Evolutionary conservation across 2,329 filamentous ascomycete species (phyloP), one percentile per base, ranked within the genome.

Genomic region (Fusarium sp.): DNA sequence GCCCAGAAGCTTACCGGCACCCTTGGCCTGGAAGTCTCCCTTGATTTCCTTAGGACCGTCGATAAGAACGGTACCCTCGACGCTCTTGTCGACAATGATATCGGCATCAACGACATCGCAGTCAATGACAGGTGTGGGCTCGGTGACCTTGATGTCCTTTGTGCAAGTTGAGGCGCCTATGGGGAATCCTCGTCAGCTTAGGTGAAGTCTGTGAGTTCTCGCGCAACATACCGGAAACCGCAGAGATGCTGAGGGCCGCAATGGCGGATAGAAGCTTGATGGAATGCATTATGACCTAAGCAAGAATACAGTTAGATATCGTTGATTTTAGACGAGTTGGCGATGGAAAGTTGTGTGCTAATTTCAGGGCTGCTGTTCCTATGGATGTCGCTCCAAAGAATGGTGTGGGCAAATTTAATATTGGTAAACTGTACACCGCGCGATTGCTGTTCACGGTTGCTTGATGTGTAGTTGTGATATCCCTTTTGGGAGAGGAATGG

Each of bases 91-190:
- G 69, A 97, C 85, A 67, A 87, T 84, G 65, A 97, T 83, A 77
- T 87, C 85, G 75, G 91, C 93, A 51, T 86, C 81, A 76, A 92
- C 85, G 56, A 87, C 91, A n/a, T 81, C 77, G 86, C 94, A 97
- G 67, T 85, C 78, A 62, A 95, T 81, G 48, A 77, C 78, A 19
- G 83, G 84, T 58, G 87, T 88, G 76, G 92, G 85, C 72, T 87
- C 86, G 55, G 83, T 85, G 80, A 86, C 89, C 78, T 85, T 84
- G 82, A 93, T 84, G 71, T 87, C 89, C 65, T 81, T 80, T 19
- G 82, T 82, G 51, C 78, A 79, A 44, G 74, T 75, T 57, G 78
- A 68, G 70, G 80, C 79, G 66, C 35, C 59, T 43, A 78, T 78
- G 61, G 10, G 10, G 9, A 1, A 15, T 17, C 9, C 14, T 15